Conservation (phyloP, 2,329 filamentous ascomycete species). For the Penicillium digitatum region DNA sequence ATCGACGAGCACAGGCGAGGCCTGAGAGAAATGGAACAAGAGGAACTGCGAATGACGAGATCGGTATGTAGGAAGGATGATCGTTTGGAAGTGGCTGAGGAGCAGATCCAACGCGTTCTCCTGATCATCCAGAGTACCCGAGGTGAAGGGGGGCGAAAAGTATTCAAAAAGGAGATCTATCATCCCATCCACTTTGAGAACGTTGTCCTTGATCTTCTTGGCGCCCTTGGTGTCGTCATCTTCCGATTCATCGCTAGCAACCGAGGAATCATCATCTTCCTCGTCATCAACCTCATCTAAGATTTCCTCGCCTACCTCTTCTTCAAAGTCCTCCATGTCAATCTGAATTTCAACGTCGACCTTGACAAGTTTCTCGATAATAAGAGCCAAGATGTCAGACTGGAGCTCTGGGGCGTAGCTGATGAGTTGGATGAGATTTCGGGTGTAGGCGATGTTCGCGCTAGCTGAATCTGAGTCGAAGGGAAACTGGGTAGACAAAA, state of each 20-base stretch:
- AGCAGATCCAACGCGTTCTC: constrained; percentile 73
- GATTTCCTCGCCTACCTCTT: constrained; percentile 70
- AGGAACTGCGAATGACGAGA: constrained; percentile 94
- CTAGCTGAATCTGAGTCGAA: constrained; percentile 71
- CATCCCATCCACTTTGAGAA: constrained; percentile 86
- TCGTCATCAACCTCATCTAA: constrained; percentile 53
- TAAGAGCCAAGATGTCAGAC: constrained; percentile 74
- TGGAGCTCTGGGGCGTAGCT: constrained; percentile 74
- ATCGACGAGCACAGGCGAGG: constrained; percentile 71
- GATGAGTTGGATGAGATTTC: constrained; percentile 74
- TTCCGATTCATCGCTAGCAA: constrained; percentile 57
- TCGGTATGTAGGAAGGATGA: constrained; percentile 85
- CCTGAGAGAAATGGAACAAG: constrained; percentile 90
- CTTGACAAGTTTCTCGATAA: constrained; percentile 83
- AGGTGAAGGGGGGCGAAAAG: constrained; percentile 68
- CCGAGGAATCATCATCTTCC: constrained; percentile 65
- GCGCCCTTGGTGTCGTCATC: constrained; percentile 46
- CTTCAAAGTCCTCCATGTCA: constrained; percentile 87
- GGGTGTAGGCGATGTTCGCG: constrained; percentile 80
- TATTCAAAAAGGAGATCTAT: constrained; percentile 83
- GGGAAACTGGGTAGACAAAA: constrained; percentile 68
- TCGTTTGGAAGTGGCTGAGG: constrained; percentile 77
- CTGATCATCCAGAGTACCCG: constrained; percentile 64
- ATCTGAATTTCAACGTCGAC: constrained; percentile 94
- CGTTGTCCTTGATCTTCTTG: constrained; percentile 73